phyloP scores from a whole-genome alignment of 208 protist genomes.

The Leishmania guyanensis region DNA sequence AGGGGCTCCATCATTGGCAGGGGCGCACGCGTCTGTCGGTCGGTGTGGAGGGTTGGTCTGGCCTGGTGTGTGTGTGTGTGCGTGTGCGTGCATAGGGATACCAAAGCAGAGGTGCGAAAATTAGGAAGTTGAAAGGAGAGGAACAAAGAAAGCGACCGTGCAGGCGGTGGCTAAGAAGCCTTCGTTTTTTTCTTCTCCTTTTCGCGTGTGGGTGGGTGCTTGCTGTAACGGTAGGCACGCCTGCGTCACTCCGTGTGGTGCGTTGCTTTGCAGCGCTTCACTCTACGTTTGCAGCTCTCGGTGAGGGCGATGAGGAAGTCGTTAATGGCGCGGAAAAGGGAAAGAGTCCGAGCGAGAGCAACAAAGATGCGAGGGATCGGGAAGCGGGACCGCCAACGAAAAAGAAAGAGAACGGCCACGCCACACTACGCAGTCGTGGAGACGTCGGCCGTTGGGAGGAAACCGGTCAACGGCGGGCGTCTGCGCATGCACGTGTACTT shows the following conservation, averaged over 20 bases:
- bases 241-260: too few species aligned
- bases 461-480: not conserved
- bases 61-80: not conserved
- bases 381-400: not conserved
- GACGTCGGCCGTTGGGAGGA: not conserved
- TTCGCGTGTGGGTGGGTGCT: too few species aligned
- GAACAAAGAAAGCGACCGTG: too few species aligned
- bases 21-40: not conserved
- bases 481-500: not conserved
- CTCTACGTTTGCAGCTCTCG: not conserved
- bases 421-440: not conserved
- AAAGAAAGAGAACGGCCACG: not conserved
- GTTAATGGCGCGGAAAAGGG: not conserved
- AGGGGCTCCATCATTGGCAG: not conserved
- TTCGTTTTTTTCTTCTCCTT: too few species aligned
- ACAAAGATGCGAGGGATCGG: not conserved
- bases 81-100: not conserved
- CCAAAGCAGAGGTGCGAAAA: not conserved
- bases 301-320: not conserved
- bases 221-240: too few species aligned
- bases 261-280: not conserved
- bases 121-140: not conserved
- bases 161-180: too few species aligned
- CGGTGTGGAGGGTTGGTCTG: not conserved
- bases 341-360: not conserved